These are phyloP conservation scores for Porphyrellus sp. DNA, from an alignment of 1,284 basidiomycete species.

Conservation along the genomic window DNA sequence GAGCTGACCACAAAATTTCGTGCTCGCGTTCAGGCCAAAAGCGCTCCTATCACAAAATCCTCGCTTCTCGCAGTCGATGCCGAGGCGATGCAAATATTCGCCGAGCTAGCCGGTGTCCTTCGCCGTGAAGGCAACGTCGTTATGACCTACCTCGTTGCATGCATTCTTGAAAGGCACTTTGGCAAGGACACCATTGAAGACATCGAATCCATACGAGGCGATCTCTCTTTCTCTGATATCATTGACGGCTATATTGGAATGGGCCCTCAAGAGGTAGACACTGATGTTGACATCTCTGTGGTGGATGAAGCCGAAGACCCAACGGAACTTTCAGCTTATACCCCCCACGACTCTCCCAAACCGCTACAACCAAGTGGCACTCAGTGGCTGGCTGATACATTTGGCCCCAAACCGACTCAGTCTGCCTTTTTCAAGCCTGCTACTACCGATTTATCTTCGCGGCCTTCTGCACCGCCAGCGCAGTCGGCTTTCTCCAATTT, in stretches of 20 bases:
- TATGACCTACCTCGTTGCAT: constrained; percentile 75
- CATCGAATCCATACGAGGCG: constrained; percentile 70
- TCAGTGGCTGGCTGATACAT: constrained; percentile 41
- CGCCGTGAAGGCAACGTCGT: constrained; percentile 55
- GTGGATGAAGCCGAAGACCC: constrained; percentile 28
- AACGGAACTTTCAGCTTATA: constrained; percentile 11
- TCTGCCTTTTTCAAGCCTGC: constrained; percentile 16
- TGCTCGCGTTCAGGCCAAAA: constrained; percentile 75
- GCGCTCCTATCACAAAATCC: constrained; percentile 69
- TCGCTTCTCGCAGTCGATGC: constrained; percentile 57
- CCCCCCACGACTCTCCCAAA: constrained; percentile 6
- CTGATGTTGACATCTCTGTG: constrained; percentile 27
- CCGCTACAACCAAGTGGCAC: constrained; percentile 35
- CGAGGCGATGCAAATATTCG: constrained; percentile 67
- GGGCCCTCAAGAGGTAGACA: constrained; percentile 26
- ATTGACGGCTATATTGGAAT: constrained; percentile 67
- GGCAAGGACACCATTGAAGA: constrained; percentile 70
- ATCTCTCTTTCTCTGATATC: constrained; percentile 62
- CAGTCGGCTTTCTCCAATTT: constrained; percentile 44
- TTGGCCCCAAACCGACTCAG: constrained; percentile 32
- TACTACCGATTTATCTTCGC: constrained; percentile 3
- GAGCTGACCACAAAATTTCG: constrained; percentile 82
- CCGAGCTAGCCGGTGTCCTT: constrained; percentile 53
- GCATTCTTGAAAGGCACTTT: constrained; percentile 68
- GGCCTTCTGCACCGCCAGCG: constrained; percentile 14